Evolutionary conservation across 2,329 filamentous ascomycete genomes (phyloP).

Genomic region (Xylariaceae sp.): DNA sequence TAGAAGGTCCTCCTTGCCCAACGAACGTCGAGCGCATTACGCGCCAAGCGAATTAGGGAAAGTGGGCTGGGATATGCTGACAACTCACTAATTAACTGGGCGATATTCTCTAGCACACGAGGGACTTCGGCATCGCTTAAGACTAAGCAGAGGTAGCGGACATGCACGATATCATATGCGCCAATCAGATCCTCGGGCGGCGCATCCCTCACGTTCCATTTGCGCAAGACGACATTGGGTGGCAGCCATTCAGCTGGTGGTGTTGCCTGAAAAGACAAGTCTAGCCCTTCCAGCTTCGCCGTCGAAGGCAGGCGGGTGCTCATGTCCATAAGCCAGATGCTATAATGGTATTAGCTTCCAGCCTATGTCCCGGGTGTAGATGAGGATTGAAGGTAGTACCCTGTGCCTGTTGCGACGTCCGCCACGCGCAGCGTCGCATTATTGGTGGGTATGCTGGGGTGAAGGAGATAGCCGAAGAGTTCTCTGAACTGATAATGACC

Average conservation of each 20-base stretch:
- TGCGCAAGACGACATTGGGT: slow-evolving; percentile 15
- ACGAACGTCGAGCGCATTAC: too few species aligned
- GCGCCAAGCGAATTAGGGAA: too few species aligned
- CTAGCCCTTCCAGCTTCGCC: slow-evolving; percentile 19
- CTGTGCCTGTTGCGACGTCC: slow-evolving; percentile 1
- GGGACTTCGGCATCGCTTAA: slow-evolving; percentile 13
- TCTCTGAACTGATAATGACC: slow-evolving; percentile 2
- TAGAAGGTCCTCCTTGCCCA: too few species aligned
- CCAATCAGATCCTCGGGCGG: slow-evolving; percentile 18
- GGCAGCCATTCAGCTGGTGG: slow-evolving; percentile 16
- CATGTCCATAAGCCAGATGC: slow-evolving; percentile 3
- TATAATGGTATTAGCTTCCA: neutral
- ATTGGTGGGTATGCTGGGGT: neutral
- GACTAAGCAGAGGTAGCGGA: slow-evolving; percentile 22
- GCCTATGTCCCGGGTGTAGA: neutral
- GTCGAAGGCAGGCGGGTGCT: slow-evolving; percentile 7
- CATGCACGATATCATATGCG: slow-evolving; percentile 22
- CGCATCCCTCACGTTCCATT: slow-evolving; percentile 14
- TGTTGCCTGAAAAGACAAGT: slow-evolving; percentile 22
- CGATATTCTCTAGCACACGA: too few species aligned
- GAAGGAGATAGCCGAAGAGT: slow-evolving; percentile 1
- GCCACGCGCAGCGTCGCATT: neutral
- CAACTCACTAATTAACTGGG: too few species aligned
- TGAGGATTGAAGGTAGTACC: neutral
- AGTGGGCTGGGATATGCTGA: too few species aligned